phyloP scores from a whole-genome alignment of 1,284 basidiomycete genomes.

The Ganoderma resinaceum region DNA sequence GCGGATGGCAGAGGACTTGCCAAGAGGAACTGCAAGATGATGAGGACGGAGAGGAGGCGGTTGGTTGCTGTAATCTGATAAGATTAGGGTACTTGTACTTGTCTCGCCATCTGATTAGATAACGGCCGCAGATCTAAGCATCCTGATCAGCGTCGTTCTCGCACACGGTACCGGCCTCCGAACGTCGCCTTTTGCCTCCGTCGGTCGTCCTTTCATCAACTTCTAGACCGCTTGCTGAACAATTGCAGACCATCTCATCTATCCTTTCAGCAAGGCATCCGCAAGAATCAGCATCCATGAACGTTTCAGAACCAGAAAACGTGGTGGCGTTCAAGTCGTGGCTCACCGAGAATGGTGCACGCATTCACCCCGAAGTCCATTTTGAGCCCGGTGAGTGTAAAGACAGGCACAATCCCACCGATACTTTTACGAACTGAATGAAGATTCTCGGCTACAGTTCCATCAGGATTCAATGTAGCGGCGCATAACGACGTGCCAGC shows the following conservation, averaged over 20 bases:
- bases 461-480: slow-evolving; percentile 65
- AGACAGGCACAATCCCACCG: slow-evolving; percentile 14
- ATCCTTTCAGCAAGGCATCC: not conserved
- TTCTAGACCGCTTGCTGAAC: not conserved
- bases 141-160: not conserved
- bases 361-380: slow-evolving; percentile 52
- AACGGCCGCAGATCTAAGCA: not conserved
- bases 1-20: not conserved
- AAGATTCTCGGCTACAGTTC: slow-evolving; percentile 42
- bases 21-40: not conserved
- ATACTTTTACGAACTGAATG: slow-evolving; percentile 25
- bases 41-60: slow-evolving; percentile 7
- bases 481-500: slow-evolving; percentile 55
- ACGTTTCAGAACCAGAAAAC: slow-evolving; percentile 11
- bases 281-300: not conserved
- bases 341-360: slow-evolving; percentile 56
- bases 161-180: no score
- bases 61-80: slow-evolving; percentile 36
- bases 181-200: not conserved
- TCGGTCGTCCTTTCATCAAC: not conserved
- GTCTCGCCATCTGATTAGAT: slow-evolving; percentile 4
- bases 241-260: not conserved
- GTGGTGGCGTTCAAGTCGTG: slow-evolving; percentile 49
- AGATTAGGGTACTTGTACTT: slow-evolving; percentile 31
- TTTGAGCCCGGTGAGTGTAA: slow-evolving; percentile 51